Evolutionary conservation across 179 eudicot genomes (phyloP), one percentile per base, ranked within the genome.

Genomic region (Beta macrorhiza): DNA sequence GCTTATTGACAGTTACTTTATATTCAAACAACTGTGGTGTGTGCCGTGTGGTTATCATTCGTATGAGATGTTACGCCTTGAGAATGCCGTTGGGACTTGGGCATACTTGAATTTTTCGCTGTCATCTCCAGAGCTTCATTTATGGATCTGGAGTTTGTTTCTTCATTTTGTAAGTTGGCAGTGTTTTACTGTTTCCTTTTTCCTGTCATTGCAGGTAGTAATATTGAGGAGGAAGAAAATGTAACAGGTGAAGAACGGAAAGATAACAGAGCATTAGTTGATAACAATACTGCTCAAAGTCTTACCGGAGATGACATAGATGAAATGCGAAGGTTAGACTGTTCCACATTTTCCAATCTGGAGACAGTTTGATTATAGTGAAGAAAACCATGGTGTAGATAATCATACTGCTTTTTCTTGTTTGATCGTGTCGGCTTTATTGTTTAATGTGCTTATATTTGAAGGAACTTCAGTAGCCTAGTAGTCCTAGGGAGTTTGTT

Each of bases 281-380:
- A 96, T 83, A 91, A 94, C 86, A 96, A 96, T 86, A 89, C 90
- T 51, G 97, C 99, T 65, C 99, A 96, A 88, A 88, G 77, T 86
- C 96, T 96, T 68, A 91, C 96, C n/a, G 94, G 94, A 25, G 97
- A 93, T 85, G 97, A 96, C 81, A 96, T 96, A 58, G 94, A 91
- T 67, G 92, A 85, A 63, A 79, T 96, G 97, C 85, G 87, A 69
- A 91, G 91, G 99, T 95, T 68, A 76, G 87, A 75, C 72, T 4
- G 1, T 64, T 81, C 53, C 62, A 59, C 2, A 22, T 69, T 81
- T 61, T 11, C 45, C 19, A 11, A 12, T 3, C 45, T 37, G 0
- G 47, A 20, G 20, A 71, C 57, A n/a, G 2, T 51, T 49, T 51
- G 42, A 47, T 20, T 72, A 3, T 1, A 22, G 76, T 51, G 74